A percentile compares a stretch with the other conserved stretches of the same genome.
Conservation (phyloP, 371 early-diverging fungal species). For the Rhizopus microsporus region DNA sequence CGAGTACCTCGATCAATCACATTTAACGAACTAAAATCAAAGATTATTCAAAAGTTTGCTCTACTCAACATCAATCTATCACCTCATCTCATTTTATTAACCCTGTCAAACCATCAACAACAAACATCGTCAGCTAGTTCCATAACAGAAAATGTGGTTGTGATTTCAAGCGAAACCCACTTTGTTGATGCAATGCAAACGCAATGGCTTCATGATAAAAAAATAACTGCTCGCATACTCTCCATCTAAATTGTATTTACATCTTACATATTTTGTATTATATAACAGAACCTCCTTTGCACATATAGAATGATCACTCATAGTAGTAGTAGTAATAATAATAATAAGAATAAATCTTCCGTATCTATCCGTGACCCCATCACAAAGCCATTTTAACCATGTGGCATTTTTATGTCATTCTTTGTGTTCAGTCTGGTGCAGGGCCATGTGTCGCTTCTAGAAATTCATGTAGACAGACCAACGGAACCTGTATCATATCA, state of each 20-base stretch:
- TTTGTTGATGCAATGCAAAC: constrained; percentile 2
- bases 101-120: constrained; percentile 1
- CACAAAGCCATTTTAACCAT: no score
- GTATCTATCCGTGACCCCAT: no score
- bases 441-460: no score
- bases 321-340: no score
- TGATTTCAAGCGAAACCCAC: neutral
- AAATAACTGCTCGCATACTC: constrained; percentile 13
- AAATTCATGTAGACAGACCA: no score
- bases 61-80: constrained; percentile 7
- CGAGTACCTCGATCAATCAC: constrained; percentile 11
- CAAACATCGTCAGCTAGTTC: constrained; percentile 8
- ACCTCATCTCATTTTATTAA: constrained; percentile 1
- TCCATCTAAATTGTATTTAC: neutral
- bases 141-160: neutral
- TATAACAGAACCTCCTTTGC: no score
- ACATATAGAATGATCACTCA: no score
- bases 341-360: no score
- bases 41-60: constrained; percentile 17
- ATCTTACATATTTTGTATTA: no score
- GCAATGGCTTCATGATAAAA: constrained; percentile 1
- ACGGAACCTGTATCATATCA: no score
- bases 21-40: constrained; percentile 2
- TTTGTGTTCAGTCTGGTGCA: no score
- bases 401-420: no score